phyloP scores from a whole-genome alignment of 768 basidiomycete species.

The Hydnomerulius pinastri region DNA sequence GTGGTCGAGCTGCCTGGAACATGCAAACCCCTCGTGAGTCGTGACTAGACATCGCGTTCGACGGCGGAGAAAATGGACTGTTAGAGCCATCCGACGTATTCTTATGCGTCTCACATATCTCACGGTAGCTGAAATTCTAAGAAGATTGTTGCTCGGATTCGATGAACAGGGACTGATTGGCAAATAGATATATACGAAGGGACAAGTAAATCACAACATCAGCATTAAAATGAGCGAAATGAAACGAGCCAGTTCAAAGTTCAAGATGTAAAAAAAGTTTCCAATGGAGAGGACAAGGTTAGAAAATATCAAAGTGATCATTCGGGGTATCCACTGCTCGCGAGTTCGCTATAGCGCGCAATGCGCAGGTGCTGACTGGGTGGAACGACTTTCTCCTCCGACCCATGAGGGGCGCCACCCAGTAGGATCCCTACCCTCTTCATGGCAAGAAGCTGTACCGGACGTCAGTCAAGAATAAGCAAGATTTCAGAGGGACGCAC shows the following conservation, averaged over 20 bases:
- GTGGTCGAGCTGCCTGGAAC: too few relatives aligned
- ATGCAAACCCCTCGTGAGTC: too few relatives aligned
- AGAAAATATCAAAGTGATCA: not conserved
- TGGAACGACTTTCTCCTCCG: slow-evolving; percentile 61
- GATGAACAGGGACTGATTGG: not conserved
- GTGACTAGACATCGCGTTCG: too few relatives aligned
- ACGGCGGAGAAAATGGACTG: too few relatives aligned
- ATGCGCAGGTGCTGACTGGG: slow-evolving; percentile 67
- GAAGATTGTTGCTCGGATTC: too few relatives aligned
- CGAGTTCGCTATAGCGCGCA: slow-evolving; percentile 53
- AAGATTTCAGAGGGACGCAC: slow-evolving; percentile 36
- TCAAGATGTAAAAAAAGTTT: not conserved
- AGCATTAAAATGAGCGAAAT: not conserved
- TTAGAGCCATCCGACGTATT: too few relatives aligned
- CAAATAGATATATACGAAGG: too few relatives aligned
- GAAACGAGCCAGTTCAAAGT: not conserved
- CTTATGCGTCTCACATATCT: too few relatives aligned
- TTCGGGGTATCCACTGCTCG: slow-evolving; percentile 31
- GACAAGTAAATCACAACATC: too few relatives aligned
- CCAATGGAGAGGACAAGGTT: not conserved
- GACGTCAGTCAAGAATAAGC: not conserved
- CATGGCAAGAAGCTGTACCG: slow-evolving; percentile 28
- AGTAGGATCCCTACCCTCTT: slow-evolving; percentile 52
- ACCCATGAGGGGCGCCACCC: slow-evolving; percentile 46
- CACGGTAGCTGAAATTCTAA: too few relatives aligned